These are phyloP conservation scores for Kalmanozyma brasiliensis DNA, from an alignment of 1,284 basidiomycete species.

Conservation along the genomic window DNA sequence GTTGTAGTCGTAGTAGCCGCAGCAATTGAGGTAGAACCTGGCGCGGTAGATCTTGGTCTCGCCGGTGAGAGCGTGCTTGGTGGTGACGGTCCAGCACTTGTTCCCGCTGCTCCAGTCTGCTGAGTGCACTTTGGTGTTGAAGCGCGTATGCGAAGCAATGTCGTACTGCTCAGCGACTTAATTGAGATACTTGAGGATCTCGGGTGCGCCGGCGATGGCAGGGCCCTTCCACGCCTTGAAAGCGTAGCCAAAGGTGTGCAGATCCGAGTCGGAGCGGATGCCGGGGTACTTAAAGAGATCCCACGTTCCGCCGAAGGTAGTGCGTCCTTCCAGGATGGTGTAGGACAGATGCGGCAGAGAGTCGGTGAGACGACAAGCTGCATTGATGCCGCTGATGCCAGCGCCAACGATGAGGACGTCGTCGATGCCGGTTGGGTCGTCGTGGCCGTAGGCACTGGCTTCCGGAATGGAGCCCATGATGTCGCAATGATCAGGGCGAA, in stretches of 20 bases:
- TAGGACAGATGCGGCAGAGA: constrained; percentile 54
- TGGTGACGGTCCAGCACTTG: constrained; percentile 51
- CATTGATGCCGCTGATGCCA: constrained; percentile 66
- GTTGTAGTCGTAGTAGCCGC: constrained; percentile 65
- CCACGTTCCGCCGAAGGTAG: constrained; percentile 62
- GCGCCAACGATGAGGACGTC: constrained; percentile 63
- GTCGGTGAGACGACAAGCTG: constrained; percentile 58
- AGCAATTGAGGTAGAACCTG: constrained; percentile 52
- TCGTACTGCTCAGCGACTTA: constrained; percentile 56
- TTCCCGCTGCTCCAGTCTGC: constrained; percentile 51
- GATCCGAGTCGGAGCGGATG: constrained; percentile 45
- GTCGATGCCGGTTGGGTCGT: too few species aligned
- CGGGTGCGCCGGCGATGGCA: constrained; percentile 58
- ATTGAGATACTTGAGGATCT: constrained; percentile 61
- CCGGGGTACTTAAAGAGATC: constrained; percentile 59
- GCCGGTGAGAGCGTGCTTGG: constrained; percentile 33
- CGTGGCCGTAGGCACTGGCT: too few species aligned
- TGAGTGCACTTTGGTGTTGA: constrained; percentile 45
- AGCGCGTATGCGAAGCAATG: constrained; percentile 54
- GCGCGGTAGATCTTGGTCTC: constrained; percentile 37
- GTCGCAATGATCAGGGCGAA: too few species aligned
- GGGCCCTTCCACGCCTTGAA: constrained; percentile 57
- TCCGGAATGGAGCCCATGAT: too few species aligned
- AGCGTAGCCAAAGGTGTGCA: constrained; percentile 51
- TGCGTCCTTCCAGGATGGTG: constrained; percentile 49